Base-by-base conservation (phyloP, 2,329 filamentous ascomycete genomes). In the Herpotrichia juniperi region DNA sequence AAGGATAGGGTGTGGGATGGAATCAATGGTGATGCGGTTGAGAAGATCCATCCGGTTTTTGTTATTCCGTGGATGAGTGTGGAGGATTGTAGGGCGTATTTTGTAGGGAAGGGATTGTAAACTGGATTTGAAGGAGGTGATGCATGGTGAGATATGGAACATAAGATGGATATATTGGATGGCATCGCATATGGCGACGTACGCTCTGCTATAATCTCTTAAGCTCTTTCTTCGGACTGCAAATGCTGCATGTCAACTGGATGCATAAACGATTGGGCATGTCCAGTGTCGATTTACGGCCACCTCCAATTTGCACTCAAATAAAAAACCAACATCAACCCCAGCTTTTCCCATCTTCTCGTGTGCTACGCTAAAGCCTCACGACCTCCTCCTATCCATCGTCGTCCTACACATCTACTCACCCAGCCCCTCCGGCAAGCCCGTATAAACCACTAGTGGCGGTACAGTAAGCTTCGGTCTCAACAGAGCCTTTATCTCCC, bases 1-100 rank as follows among this genome's bases (percentile, higher is more conserved):
- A 63, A 62, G 4, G 37, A 44, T 14, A 65, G 68, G 49, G 81
- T 89, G 44, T 91, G 90, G 74, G 86, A 90, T 53, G 83, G 88
- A 74, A 86, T 90, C 53, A 83, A 88, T 63, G 76, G 80, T 51
- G 91, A 96, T 76, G 78, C 85, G 34, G 81, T 96, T 46, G 79
- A 77, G 46, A 79, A 88, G 14, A 82, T 91, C 32, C 91, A 97
- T 74, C 93, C 93, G 2, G 83, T 97, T 22, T 97, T 91, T 75
- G 88, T 90, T 56, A 87, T 97, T 59, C 90, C 92, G 4, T 86
- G 89, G 73, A 80, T 83, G 56, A 82, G 82, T 47, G 89, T 87
- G 48, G 83, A 87, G 62, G 79, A 79, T 28, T 86, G 88, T 60
- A 83, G 84, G 71, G 76, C 75, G 54, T 90, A 89, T 75, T 93